Evolutionary conservation across 2,329 filamentous ascomycete species (phyloP).

Genomic region (Ceratocystis colombiana): DNA sequence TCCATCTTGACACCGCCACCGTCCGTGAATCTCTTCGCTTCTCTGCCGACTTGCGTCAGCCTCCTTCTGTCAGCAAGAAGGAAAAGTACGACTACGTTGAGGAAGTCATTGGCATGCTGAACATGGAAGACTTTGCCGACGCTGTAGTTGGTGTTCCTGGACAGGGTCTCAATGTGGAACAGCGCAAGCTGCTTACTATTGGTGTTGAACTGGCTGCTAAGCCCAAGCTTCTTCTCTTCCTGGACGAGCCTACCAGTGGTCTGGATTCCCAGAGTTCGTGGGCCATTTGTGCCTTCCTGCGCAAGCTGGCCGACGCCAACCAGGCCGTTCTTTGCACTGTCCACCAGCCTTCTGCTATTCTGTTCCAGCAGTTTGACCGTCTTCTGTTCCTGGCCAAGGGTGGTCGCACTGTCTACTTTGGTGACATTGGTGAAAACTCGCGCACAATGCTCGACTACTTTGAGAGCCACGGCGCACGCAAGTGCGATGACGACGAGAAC

Average conservation of each 20-base stretch:
- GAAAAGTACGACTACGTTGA: slow-evolving; percentile 55
- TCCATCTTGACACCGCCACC: slow-evolving; percentile 46
- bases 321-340: slow-evolving; percentile 48
- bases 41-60: slow-evolving; percentile 49
- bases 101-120: slow-evolving; percentile 54
- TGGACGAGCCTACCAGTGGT: slow-evolving; percentile 52
- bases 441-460: slow-evolving; percentile 53
- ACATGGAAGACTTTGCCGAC: slow-evolving; percentile 57
- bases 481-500: slow-evolving; percentile 53
- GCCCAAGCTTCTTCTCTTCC: slow-evolving; percentile 49
- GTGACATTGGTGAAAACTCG: slow-evolving; percentile 53
- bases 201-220: slow-evolving; percentile 50
- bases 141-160: slow-evolving; percentile 55
- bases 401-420: slow-evolving; percentile 60
- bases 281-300: slow-evolving; percentile 52
- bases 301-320: slow-evolving; percentile 48
- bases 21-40: slow-evolving; percentile 47
- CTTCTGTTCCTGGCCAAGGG: slow-evolving; percentile 55
- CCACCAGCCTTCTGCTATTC: slow-evolving; percentile 44
- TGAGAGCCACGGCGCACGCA: slow-evolving; percentile 50
- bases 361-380: slow-evolving; percentile 49
- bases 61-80: slow-evolving; percentile 41
- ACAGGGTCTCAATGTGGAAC: slow-evolving; percentile 51
- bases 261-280: slow-evolving; percentile 55
- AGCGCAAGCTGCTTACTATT: slow-evolving; percentile 52